Base-by-base conservation (phyloP, 495 filamentous ascomycete genomes). In the Penicillium egyptiacum region DNA sequence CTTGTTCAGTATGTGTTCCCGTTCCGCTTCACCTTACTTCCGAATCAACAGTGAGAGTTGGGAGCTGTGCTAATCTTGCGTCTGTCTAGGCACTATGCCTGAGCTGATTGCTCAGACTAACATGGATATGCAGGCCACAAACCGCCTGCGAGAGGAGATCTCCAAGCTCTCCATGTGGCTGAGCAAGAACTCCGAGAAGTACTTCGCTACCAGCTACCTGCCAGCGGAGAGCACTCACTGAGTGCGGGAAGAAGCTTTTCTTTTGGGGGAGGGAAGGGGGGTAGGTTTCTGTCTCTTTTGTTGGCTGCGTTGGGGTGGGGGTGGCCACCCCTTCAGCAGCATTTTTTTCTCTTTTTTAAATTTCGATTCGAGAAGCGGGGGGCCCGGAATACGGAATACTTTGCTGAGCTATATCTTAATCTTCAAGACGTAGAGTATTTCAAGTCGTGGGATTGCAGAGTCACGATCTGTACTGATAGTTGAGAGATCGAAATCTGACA, bases 91-190 rank as follows among this genome's bases (percentile, higher is more conserved):
- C 11, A 86, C 86, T 8, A 84, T 98, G 60, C 94, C 95, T 0
- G 94, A 98, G 70, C 83, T 98, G 26, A 84, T 98, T 60, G 92
- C 91, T 17, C 92, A 97, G 68, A 98, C 94, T 30, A 96, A 96
- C 71, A 96, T 98, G 94, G 94, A 98, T 66, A 76, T 84, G 25
- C 91, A 92, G 70, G 90, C 89, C 9, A 89, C 94, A 48, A 88
- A 86, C 59, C 87, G 90, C 37, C 83, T 97, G 11, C 87, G 90
- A 11, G 91, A 96, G 58, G 94, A 98, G 63, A 77, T 98, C 17
- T 78, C 81, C 39, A 90, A 88, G 72, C 81, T 98, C 61, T 87
- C 87, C 5, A 75, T 81, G 37, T 98, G 90, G 88, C 75, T 98
- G 56, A 81, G 84, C 22, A 86, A 86, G 55, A 85, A 95, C 64